Percentiles rank a stretch among this genome's conserved stretches.
Conservation (phyloP, 495 filamentous ascomycete genomes). For the Neurospora cerealis region DNA sequence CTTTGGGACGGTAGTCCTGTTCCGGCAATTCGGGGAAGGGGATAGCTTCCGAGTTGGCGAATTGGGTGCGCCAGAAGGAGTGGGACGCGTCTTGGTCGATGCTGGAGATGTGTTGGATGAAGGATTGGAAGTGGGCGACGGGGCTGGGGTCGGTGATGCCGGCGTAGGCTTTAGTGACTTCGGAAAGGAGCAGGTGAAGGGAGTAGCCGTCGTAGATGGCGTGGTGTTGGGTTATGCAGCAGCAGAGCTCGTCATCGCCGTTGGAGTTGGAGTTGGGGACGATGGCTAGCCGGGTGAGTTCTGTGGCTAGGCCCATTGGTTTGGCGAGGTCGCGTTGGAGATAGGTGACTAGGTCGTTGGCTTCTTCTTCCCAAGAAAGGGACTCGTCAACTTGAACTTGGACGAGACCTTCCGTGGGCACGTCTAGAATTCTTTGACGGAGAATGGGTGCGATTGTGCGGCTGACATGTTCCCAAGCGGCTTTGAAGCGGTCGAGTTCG, state of each 20-base stretch:
- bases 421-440: constrained; percentile 51
- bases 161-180: constrained; percentile 5
- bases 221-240: constrained; percentile 54
- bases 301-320: background rate
- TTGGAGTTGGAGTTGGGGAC: background rate
- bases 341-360: background rate
- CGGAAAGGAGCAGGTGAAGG: constrained; percentile 22
- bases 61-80: background rate
- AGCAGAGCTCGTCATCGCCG: background rate
- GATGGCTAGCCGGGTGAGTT: constrained; percentile 17
- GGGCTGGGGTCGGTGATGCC: background rate
- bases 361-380: background rate
- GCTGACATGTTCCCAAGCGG: constrained; percentile 39
- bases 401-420: constrained; percentile 5
- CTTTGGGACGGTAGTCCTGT: constrained; percentile 1
- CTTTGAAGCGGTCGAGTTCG: constrained; percentile 32
- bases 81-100: background rate
- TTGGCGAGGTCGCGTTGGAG: background rate
- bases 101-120: constrained; percentile 30
- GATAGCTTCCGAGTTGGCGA: background rate
- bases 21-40: constrained; percentile 13
- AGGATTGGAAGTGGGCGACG: constrained; percentile 30
- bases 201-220: constrained; percentile 59
- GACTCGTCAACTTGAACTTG: constrained; percentile 5
- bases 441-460: constrained; percentile 35